Evolutionary conservation across 1,139 yeast species (phyloP).

Genomic region (Lizanozyma gosingica): DNA sequence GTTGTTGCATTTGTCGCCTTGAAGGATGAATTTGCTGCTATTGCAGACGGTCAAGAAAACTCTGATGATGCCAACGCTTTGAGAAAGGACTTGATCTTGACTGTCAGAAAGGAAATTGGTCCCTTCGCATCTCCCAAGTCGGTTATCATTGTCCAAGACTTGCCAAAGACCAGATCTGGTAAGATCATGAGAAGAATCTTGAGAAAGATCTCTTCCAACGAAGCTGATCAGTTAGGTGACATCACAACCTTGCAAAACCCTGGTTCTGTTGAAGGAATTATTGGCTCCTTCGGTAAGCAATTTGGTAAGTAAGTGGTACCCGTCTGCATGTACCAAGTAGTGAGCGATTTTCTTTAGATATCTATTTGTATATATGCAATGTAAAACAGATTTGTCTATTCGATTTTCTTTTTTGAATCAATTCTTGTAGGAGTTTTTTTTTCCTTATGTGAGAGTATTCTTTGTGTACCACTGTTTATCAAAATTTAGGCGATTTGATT

Average conservation of each 20-base stretch:
- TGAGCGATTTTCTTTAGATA: too few species aligned
- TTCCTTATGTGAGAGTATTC: too few species aligned
- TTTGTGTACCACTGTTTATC: too few species aligned
- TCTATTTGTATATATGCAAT: too few species aligned
- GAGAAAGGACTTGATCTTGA: constrained; percentile 77
- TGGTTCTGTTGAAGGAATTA: constrained; percentile 69
- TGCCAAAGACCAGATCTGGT: constrained; percentile 97
- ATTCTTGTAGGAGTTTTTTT: too few species aligned
- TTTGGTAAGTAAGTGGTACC: constrained; percentile 39
- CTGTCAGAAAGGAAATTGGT: constrained; percentile 90
- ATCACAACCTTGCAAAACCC: constrained; percentile 87
- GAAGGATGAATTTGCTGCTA: constrained; percentile 44
- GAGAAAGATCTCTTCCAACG: constrained; percentile 83
- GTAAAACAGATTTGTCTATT: too few species aligned
- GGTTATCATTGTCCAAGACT: constrained; percentile 76
- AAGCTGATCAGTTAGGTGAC: constrained; percentile 92
- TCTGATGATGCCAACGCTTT: constrained; percentile 46
- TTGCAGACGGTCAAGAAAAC: constrained; percentile 35
- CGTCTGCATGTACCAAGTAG: too few species aligned
- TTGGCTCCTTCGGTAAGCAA: constrained; percentile 41
- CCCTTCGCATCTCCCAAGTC: constrained; percentile 98
- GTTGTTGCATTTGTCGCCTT: constrained; percentile 89
- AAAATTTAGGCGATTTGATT: too few species aligned
- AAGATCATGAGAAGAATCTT: constrained; percentile 97
- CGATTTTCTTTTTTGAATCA: too few species aligned